Percentiles rank a stretch among this genome's conserved stretches.
phyloP scores from a whole-genome alignment of 2,329 filamentous ascomycete genomes.

The Cadophora gregata region DNA sequence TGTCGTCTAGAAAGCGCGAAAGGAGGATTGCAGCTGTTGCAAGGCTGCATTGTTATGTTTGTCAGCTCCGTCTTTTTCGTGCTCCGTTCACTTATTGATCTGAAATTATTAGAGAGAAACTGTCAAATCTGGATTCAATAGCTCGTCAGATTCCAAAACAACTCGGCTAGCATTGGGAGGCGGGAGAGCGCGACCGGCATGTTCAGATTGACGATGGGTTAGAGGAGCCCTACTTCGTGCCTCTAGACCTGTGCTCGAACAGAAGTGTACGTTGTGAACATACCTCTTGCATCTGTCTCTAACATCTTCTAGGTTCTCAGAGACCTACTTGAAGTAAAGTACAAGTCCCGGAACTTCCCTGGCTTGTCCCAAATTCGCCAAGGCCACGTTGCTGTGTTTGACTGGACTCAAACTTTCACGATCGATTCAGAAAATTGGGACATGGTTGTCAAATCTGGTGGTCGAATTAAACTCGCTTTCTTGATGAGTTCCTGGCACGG shows the following conservation, averaged over 20 bases:
- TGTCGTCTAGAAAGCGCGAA: conserved; percentile 10
- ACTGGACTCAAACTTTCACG: neutral
- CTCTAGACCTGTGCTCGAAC: conserved; percentile 17
- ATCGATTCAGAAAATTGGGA: conserved; percentile 6
- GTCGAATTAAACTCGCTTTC: conserved; percentile 15
- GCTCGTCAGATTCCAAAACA: conserved; percentile 15
- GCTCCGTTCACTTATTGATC: neutral
- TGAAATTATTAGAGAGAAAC: neutral
- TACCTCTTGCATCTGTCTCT: neutral
- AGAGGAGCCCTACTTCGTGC: conserved; percentile 9
- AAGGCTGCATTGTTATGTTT: conserved; percentile 10
- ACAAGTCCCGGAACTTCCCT: neutral
- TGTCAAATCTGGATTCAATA: conserved; percentile 3
- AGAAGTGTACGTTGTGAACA: neutral
- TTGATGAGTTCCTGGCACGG: conserved; percentile 16
- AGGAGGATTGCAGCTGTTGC: conserved; percentile 6
- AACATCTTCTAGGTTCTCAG: neutral
- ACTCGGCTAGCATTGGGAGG: conserved; percentile 19
- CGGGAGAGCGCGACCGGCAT: neutral
- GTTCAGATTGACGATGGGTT: conserved; percentile 20
- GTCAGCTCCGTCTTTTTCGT: neutral
- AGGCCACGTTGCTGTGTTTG: neutral
- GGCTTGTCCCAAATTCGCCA: conserved; percentile 1
- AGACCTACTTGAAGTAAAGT: neutral
- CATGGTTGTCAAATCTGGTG: neutral